Evolutionary conservation across 495 filamentous ascomycete species (phyloP), one percentile per base, ranked within the genome.

Genomic region (Apodospora peruviana): DNA sequence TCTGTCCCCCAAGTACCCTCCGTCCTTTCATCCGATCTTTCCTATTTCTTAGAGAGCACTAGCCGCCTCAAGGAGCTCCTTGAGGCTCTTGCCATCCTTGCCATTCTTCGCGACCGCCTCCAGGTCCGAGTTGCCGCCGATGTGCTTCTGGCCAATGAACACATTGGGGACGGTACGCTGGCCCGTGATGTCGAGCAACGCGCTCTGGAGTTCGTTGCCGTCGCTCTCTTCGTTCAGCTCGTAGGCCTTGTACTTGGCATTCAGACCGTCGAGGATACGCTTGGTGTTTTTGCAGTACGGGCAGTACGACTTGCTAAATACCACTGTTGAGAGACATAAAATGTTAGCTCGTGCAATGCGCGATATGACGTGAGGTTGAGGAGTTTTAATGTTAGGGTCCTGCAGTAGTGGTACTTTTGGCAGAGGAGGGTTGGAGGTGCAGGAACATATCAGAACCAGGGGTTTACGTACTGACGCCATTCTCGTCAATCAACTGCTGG

Each of bases 241-340:
- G 35, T 95, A 72, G 24, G 72, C 53, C 57, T 76, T 81, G 67
- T 80, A 88, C 61, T 90, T 88, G 38, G 88, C 90, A 54, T 82
- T 81, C 49, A 80, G 40, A 32, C 82, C 69, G 56, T 70, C 76
- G 56, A 99, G 75, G 32, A 89, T 73, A 9, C 66, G 43, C 81
- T 96, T 96, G 53, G 83, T 81, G 45, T 90, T 77, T 24, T 64
- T 71, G 77, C 91, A 97, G 80, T 95, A 91, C n/a, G 91, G 91
- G 79, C 93, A 99, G 72, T 86, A 95, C 12, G 85, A 88, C 73
- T 99, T 99, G 66, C 82, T 87, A 80, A 98, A 98, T 55, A 98
- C 86, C 51, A 91, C 88, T 91, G 24, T 11, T 8, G 20, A 2
- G 20, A n/a, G 5, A 35, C 25, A 36, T 35, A 43, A 8, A 19